Evolutionary conservation across 2,329 filamentous ascomycete species (phyloP).

Genomic region (Bisporella sp.): DNA sequence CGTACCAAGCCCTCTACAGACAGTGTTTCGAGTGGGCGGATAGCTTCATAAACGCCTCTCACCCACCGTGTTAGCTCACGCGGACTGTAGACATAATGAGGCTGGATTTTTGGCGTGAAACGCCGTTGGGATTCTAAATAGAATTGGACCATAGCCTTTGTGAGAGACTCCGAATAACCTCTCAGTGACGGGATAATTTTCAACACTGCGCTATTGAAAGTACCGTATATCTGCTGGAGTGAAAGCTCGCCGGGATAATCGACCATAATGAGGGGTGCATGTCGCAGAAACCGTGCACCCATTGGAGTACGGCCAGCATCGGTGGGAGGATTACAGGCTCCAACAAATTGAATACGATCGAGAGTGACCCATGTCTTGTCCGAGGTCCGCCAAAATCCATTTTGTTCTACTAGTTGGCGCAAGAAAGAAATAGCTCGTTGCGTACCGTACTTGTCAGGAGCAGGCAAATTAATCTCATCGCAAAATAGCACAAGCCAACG

Average conservation of each 20-base stretch:
- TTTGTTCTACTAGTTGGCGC: constrained; percentile 94
- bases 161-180: constrained; percentile 89
- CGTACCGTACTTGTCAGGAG: constrained; percentile 94
- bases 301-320: constrained; percentile 94
- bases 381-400: constrained; percentile 96
- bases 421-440: constrained; percentile 97
- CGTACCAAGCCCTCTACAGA: constrained; percentile 86
- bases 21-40: constrained; percentile 82
- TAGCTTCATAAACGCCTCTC: constrained; percentile 93
- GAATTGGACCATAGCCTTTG: constrained; percentile 94
- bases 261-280: constrained; percentile 98
- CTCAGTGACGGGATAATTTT: constrained; percentile 95
- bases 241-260: constrained; percentile 97
- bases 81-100: constrained; percentile 98
- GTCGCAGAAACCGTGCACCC: constrained; percentile 86
- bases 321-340: constrained; percentile 95
- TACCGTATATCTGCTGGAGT: constrained; percentile 94
- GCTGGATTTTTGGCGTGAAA: constrained; percentile 95
- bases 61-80: constrained; percentile 98
- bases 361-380: constrained; percentile 98
- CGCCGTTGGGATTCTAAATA: constrained; percentile 90
- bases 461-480: constrained; percentile 98
- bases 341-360: constrained; percentile 97
- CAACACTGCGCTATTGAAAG: constrained; percentile 91
- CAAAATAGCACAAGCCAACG: constrained; percentile 98